Evolutionary conservation across 148 eudicot species (phyloP), one percentile per base, ranked within the genome.

Genomic region (Polygonum aviculare): DNA sequence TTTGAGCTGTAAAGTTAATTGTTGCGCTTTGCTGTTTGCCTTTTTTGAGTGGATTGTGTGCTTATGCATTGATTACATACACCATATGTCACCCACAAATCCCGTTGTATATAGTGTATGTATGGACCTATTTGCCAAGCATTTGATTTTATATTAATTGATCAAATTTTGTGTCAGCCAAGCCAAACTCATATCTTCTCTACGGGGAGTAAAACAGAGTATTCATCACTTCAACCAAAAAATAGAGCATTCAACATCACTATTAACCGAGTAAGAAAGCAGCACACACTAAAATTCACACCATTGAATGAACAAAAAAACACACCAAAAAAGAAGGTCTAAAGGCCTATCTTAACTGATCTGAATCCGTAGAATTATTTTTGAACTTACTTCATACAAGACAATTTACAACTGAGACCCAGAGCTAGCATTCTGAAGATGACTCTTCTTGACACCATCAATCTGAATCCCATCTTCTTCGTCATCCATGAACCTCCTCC

Each of bases 401-500:
- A 41, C 47, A 44, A 44, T 44, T 55, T 55, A 55, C 62, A 19
- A n/a, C 62, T 55, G 26, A 19, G 62, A 16, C 6, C 31, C 62
- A 19, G 62, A 19, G 7, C 2, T 19, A 55, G 62, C 31, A 55
- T 18, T 51, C 19, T 5, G n/a, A 51, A 4, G 55, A 51, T 65
- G 15, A 4, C 5, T 65, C 71, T 14, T 62, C 38, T 31, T 62
- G 69, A 62, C 16, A 9, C 31, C 15, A 26, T 21, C 41, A 36
- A 36, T 36, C 41, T 65, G 5, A 65, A 65, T 33, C 41, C 40
- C 71, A 0, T 45, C 79, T 1, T 84, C 77, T 1, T 84, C 77
- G 12, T 83, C 89, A 7, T 81, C 91, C 87, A 95, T 84, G 18
- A 47, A 95, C 69, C 86, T 86, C 85, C 83, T 95, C 97, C 98